Conservation (phyloP, 2,329 filamentous ascomycete species). For the Fonsecaea pugnacius region DNA sequence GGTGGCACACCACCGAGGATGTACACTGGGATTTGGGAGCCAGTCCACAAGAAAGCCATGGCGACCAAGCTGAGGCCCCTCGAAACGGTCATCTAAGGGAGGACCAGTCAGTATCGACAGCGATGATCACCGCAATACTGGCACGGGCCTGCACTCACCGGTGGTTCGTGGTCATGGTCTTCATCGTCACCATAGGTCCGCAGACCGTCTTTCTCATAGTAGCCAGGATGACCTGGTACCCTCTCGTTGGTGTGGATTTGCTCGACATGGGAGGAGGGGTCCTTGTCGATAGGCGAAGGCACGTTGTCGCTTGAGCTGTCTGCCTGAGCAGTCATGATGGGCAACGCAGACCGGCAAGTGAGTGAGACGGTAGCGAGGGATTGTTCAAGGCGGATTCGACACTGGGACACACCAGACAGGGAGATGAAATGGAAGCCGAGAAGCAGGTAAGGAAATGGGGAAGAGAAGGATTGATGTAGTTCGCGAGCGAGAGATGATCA, state of each 20-base stretch:
- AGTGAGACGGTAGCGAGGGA: constrained; percentile 3
- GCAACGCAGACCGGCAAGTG: constrained; percentile 5
- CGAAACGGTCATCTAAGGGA: constrained; percentile 42
- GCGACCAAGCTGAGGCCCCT: constrained; percentile 57
- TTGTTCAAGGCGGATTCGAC: not conserved
- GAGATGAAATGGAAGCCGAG: not conserved
- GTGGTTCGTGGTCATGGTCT: constrained; percentile 54
- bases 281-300: constrained; percentile 32
- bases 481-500: constrained; percentile 1
- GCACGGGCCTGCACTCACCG: constrained; percentile 43
- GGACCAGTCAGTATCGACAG: constrained; percentile 48
- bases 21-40: constrained; percentile 64
- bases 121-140: not conserved
- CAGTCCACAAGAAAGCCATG: constrained; percentile 66
- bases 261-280: constrained; percentile 38
- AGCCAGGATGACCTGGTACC: constrained; percentile 45
- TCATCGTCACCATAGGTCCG: constrained; percentile 54
- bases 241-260: constrained; percentile 40
- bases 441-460: constrained; percentile 1
- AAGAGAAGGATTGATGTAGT: constrained; percentile 11
- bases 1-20: constrained; percentile 57
- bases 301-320: constrained; percentile 28
- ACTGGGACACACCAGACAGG: not conserved
- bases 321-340: constrained; percentile 26
- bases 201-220: constrained; percentile 55